Conservation (phyloP, 352 stramenopile genomes). For the Halophytophthora polymorphica region DNA sequence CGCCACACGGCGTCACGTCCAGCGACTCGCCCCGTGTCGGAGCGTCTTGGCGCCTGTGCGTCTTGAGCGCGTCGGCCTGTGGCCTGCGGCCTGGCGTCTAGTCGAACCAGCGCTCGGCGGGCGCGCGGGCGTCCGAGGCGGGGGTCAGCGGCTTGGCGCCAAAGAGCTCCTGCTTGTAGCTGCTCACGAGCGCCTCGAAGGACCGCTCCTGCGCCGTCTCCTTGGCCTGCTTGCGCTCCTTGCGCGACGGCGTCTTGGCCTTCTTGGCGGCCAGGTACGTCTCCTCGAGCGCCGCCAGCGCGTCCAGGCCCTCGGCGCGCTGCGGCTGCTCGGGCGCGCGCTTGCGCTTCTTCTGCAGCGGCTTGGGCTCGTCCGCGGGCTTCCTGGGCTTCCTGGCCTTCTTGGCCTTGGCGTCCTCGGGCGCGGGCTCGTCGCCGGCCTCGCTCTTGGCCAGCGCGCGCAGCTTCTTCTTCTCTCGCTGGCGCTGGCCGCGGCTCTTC, state of each 20-base stretch:
- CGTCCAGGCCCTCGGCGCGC: constrained; percentile 22
- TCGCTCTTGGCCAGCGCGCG: constrained; percentile 30
- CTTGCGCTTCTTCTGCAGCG: constrained; percentile 48
- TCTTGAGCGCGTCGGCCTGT: not conserved
- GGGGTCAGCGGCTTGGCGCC: constrained; percentile 30
- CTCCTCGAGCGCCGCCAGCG: constrained; percentile 15
- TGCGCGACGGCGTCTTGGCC: constrained; percentile 53
- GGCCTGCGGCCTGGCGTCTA: constrained; percentile 22
- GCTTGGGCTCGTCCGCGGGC: constrained; percentile 27
- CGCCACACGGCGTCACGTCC: constrained; percentile 13
- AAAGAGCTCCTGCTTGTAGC: constrained; percentile 87
- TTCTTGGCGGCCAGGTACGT: constrained; percentile 22
- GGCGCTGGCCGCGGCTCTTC: constrained; percentile 72
- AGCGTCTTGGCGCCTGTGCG: constrained; percentile 11
- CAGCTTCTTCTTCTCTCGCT: constrained; percentile 74
- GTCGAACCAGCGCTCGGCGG: constrained; percentile 66
- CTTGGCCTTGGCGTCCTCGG: constrained; percentile 14
- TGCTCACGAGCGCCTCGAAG: constrained; percentile 74
- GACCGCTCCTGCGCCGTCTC: constrained; percentile 57
- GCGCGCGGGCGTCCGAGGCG: constrained; percentile 14
- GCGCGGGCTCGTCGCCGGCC: constrained; percentile 5
- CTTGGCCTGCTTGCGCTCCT: constrained; percentile 61
- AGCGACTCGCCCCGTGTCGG: constrained; percentile 4
- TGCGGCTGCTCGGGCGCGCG: constrained; percentile 10
- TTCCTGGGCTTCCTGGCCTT: constrained; percentile 33